Percentiles rank a stretch among this genome's conserved stretches.
phyloP scores from a whole-genome alignment of 805 yeast genomes.

The Suhomyces xylopsoci region DNA sequence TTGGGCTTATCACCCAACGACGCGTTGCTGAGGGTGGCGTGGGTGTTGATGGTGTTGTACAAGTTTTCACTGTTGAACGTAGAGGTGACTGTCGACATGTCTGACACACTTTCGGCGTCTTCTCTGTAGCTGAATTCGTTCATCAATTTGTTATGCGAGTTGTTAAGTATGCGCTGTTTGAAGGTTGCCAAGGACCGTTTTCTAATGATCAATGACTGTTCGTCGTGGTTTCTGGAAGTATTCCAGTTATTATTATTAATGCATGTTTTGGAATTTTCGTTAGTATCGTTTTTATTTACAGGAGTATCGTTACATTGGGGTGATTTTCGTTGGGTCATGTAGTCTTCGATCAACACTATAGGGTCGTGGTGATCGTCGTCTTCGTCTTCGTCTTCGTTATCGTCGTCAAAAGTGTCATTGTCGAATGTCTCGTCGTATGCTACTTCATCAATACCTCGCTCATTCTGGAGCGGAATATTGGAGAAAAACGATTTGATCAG shows the following conservation, averaged over 20 bases:
- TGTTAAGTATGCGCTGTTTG: slow-evolving; percentile 20
- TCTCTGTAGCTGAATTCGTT: not conserved
- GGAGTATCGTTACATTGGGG: not conserved
- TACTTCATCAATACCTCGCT: not conserved
- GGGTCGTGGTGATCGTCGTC: slow-evolving; percentile 33
- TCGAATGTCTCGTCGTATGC: slow-evolving; percentile 9
- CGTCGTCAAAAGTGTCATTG: slow-evolving; percentile 3
- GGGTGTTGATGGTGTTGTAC: not conserved
- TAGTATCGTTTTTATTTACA: not conserved
- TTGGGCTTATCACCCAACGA: slow-evolving; percentile 4
- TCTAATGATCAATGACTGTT: slow-evolving; percentile 20
- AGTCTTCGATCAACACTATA: slow-evolving; percentile 55
- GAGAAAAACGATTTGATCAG: not conserved
- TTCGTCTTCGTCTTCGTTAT: slow-evolving; percentile 8
- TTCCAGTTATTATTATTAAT: not conserved
- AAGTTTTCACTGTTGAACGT: slow-evolving; percentile 6
- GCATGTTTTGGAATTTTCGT: not conserved
- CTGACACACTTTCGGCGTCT: slow-evolving; percentile 8
- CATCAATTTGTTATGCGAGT: not conserved
- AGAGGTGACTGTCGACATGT: slow-evolving; percentile 7
- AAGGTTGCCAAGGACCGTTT: slow-evolving; percentile 39
- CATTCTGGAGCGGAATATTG: not conserved
- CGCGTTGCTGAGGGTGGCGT: not conserved
- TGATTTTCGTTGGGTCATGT: slow-evolving; percentile 29
- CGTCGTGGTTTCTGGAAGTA: not conserved